Percentiles rank a stretch among this genome's conserved stretches.
These are phyloP conservation scores for Ilyonectria mors-panacis DNA, from an alignment of 2,329 filamentous ascomycete genomes.

Conservation along the genomic window DNA sequence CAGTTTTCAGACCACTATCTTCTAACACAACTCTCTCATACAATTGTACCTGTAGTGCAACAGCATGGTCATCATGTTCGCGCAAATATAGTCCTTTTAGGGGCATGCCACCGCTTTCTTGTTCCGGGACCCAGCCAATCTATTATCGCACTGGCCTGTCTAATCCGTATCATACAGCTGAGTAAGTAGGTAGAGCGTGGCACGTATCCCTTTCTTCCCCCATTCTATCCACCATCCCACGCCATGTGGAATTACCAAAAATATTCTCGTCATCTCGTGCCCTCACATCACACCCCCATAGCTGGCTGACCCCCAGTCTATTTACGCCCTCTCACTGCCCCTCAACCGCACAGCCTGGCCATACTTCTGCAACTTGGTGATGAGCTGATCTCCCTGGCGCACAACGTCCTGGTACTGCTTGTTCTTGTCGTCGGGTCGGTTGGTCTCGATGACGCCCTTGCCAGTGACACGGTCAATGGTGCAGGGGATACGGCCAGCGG, in stretches of 20 bases:
- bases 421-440: conserved; percentile 98
- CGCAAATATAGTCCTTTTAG: not conserved
- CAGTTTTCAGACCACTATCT: not conserved
- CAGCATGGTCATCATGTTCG: not conserved
- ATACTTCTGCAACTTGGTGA: conserved; percentile 99
- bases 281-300: conserved; percentile 10
- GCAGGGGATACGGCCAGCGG: conserved; percentile 92
- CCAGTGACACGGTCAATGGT: conserved; percentile 98
- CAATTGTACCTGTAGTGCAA: not conserved
- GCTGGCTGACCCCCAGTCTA: not conserved
- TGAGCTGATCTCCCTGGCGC: conserved; percentile 96
- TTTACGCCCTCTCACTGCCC: conserved; percentile 90
- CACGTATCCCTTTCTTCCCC: conserved; percentile 30
- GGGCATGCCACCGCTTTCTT: conserved; percentile 24
- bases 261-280: conserved; percentile 7
- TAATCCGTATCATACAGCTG: conserved; percentile 53
- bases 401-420: conserved; percentile 99
- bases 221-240: conserved; percentile 25
- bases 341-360: conserved; percentile 94
- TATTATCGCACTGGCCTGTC: conserved; percentile 46
- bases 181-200: conserved; percentile 40
- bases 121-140: conserved; percentile 43
- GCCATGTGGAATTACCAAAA: conserved; percentile 34
- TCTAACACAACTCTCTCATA: not conserved
- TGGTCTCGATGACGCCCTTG: conserved; percentile 97